Base-by-base conservation (phyloP, 352 stramenopile genomes). In the Heterotrichella gracilis region DNA sequence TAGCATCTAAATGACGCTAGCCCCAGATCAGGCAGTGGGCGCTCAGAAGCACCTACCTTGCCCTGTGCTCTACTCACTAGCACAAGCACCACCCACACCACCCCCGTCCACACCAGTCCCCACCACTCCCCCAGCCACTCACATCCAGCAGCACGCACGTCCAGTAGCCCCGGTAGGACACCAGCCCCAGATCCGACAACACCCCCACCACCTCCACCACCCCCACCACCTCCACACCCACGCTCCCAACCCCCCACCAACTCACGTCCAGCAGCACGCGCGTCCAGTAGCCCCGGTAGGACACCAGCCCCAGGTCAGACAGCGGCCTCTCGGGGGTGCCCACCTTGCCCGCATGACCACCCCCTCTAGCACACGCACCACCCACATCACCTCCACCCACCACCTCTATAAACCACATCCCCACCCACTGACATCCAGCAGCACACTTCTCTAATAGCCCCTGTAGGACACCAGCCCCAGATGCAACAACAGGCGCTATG, bases 161-260 rank as follows among this genome's bases (percentile, higher is more conserved):
- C 93, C 93, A 99, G 80, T 98, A 99, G 75, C 82, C 92, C 17
- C 92, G 82, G 79, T 98, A 99, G 53, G 82, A 95, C 70, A 99
- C 84, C 70, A 96, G 92, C 1, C 93, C 93, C 4, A 99, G 79
- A 78, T 99, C 93, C 41, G 86, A 95, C 13, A 99, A n/a, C n/a
- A n/a, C n/a, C n/a, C n/a, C n/a, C n/a, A n/a, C n/a, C n/a, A n/a
- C n/a, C n/a, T n/a, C n/a, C n/a, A n/a, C n/a, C 3, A 71, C 71
- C 20, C 84, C 81, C 21, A 80, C 80, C 71, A 72, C 73, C 3
- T 40, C 24, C n/a, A n/a, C n/a, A n/a, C n/a, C n/a, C n/a, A n/a
- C n/a, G n/a, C n/a, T n/a, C n/a, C n/a, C n/a, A n/a, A n/a, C n/a
- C n/a, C 32, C 9, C 32, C 32, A 53, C 4, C 79, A 75, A 19